A percentile compares a stretch with the other conserved stretches of the same genome.
phyloP scores from a whole-genome alignment of 345 rosid species.

The Citrus medica region DNA sequence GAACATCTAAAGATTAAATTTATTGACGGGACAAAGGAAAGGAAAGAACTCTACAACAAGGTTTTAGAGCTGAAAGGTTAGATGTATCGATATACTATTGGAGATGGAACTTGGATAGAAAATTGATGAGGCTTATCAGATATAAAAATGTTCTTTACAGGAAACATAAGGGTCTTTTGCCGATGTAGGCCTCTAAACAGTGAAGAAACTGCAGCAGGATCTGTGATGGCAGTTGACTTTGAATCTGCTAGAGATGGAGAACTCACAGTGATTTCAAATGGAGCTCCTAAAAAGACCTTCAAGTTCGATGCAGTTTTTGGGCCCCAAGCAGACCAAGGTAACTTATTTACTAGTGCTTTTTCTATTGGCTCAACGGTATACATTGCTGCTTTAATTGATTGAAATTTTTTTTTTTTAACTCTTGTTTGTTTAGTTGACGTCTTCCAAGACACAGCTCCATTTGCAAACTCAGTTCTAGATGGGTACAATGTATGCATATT shows the following conservation, averaged over 20 bases:
- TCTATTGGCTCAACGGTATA: not conserved
- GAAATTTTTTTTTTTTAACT: slow-evolving; percentile 3
- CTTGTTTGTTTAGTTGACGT: slow-evolving; percentile 58
- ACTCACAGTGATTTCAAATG: slow-evolving; percentile 71
- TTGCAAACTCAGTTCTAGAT: slow-evolving; percentile 88
- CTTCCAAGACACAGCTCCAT: slow-evolving; percentile 83
- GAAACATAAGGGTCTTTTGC: slow-evolving; percentile 96
- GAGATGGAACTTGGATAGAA: slow-evolving; percentile 4
- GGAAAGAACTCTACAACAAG: slow-evolving; percentile 89
- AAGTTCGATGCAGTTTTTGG: slow-evolving; percentile 91
- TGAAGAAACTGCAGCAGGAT: slow-evolving; percentile 63
- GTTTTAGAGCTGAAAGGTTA: slow-evolving; percentile 90
- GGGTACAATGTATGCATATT: slow-evolving; percentile 95
- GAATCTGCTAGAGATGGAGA: slow-evolving; percentile 89
- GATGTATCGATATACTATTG: slow-evolving; percentile 9
- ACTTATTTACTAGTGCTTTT: not conserved
- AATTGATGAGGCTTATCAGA: slow-evolving; percentile 18
- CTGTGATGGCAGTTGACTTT: slow-evolving; percentile 60
- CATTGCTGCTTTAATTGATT: slow-evolving; percentile 1
- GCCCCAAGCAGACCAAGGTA: slow-evolving; percentile 90
- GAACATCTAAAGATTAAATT: slow-evolving; percentile 66
- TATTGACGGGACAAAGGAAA: slow-evolving; percentile 58
- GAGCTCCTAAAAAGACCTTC: slow-evolving; percentile 69
- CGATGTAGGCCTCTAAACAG: slow-evolving; percentile 81
- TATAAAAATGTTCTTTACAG: slow-evolving; percentile 39